Conservation (phyloP, 805 yeast species). For the Lipomyces lipofer region DNA sequence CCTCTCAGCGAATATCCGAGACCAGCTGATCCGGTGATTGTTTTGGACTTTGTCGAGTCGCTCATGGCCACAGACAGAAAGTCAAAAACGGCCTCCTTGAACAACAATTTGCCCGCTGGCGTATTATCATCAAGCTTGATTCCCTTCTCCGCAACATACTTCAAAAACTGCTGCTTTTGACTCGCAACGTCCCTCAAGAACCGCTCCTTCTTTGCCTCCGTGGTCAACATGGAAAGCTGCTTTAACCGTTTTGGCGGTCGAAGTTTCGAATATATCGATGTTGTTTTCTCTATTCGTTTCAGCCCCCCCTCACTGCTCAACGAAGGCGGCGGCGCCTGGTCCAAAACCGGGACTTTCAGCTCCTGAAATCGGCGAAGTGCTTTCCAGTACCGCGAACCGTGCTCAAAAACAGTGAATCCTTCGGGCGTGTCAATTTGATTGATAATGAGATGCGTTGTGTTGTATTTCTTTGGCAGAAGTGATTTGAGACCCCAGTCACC, state of each 20-base stretch:
- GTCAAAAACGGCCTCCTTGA: too few relatives aligned
- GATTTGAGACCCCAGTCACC: conserved; percentile 32
- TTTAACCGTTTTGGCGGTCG: too few relatives aligned
- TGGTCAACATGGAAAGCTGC: too few relatives aligned
- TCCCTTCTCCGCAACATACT: not conserved
- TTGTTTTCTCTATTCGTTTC: too few relatives aligned
- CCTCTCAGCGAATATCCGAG: conserved; percentile 19
- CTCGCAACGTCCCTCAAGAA: too few relatives aligned
- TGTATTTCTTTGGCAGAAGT: conserved; percentile 16
- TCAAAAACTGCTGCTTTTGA: not conserved
- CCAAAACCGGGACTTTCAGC: conserved; percentile 8
- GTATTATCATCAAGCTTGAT: not conserved
- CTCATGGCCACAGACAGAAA: too few relatives aligned
- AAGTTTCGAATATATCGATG: too few relatives aligned
- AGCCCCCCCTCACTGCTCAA: not conserved
- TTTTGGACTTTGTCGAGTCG: not conserved
- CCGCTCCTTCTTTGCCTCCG: too few relatives aligned
- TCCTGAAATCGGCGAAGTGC: conserved; percentile 16
- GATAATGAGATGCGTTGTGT: conserved; percentile 11
- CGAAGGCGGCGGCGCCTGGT: not conserved
- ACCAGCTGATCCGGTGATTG: conserved; percentile 19
- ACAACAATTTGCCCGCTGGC: conserved; percentile 2
- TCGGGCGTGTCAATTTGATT: conserved; percentile 20
- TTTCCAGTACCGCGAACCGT: conserved; percentile 9
- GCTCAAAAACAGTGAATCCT: conserved; percentile 20